Evolutionary conservation across 441 rosid genomes (phyloP).

Genomic region (Corymbia citriodora): DNA sequence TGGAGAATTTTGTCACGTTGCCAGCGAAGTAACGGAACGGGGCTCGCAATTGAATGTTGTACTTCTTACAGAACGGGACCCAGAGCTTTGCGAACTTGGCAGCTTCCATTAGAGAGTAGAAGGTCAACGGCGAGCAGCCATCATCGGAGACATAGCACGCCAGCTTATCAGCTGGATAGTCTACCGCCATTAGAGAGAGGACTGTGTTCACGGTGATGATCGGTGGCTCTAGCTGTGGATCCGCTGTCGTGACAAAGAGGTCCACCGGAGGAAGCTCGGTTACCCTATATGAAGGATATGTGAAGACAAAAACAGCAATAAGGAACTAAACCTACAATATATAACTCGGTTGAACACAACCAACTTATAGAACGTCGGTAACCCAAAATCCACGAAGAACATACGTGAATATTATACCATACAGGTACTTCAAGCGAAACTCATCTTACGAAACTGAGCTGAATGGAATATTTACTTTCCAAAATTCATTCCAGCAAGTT

Average conservation of each 20-base stretch:
- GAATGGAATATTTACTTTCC: not conserved
- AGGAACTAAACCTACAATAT: not conserved
- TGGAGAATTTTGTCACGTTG: not conserved
- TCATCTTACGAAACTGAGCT: not conserved
- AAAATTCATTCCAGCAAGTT: not conserved
- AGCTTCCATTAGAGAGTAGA: conserved; percentile 49
- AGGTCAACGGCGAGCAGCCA: conserved; percentile 53
- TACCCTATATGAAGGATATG: conserved; percentile 6
- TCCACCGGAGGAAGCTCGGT: conserved; percentile 39
- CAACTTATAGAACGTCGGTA: not conserved
- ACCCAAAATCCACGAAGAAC: not conserved
- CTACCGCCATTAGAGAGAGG: conserved; percentile 57
- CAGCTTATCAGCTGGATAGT: conserved; percentile 61
- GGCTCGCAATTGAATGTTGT: conserved; percentile 45
- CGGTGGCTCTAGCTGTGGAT: conserved; percentile 37
- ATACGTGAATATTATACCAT: not conserved
- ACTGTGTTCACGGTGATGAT: conserved; percentile 55
- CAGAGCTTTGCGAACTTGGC: conserved; percentile 57
- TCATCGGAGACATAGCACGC: conserved; percentile 79
- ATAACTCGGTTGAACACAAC: not conserved
- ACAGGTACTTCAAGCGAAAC: not conserved
- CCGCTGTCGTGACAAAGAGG: conserved; percentile 50
- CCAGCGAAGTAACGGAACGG: conserved; percentile 55
- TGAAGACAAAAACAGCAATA: not conserved
- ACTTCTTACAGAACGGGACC: conserved; percentile 75